Base-by-base conservation (phyloP, 2,329 filamentous ascomycete genomes). In the Fusarium sp. region DNA sequence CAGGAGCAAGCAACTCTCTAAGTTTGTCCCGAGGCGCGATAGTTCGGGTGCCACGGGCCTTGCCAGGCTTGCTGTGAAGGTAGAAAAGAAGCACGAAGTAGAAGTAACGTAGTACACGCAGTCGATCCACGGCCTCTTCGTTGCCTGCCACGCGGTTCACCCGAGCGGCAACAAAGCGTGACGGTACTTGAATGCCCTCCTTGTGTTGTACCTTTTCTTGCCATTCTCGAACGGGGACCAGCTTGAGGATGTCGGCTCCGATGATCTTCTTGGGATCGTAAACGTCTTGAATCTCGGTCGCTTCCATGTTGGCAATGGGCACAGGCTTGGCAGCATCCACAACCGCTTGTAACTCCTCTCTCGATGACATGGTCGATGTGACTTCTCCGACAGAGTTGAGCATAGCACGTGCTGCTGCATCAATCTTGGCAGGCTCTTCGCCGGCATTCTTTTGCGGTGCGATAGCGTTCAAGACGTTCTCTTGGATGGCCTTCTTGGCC, bases 171-270 rank as follows among this genome's bases (percentile, higher is more conserved):
- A 95, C 91, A 75, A 89, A 95, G 67, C 87, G 87, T 42, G 90
- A 93, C 47, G 82, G 83, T 39, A 91, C 83, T 51, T 87, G 80
- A 42, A 93, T 85, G 60, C 86, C 85, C 74, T 91, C 85, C 38
- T 87, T 87, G 30, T 87, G 86, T 75, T 88, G 87, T n/a, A 88
- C 86, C 54, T 88, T 87, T 66, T 94, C 89, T 73, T 92, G 87
- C 94, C 94, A 96, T 74, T 94, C 91, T 78, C 90, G 89, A 66
- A 95, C 88, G 17, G 91, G 89, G 13, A 96, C 86, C 18, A 89
- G 84, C 58, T 89, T 89, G 80, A 95, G 87, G 30, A 93, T 88
- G 42, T 93, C 91, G 28, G 84, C 82, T 4, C 92, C 92, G 60
- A 96, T 90, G 42, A 96, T 85, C 13, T 85, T 85, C 36, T 90